Base-by-base conservation (phyloP, 768 basidiomycete genomes). In the Agaricus blazei region DNA sequence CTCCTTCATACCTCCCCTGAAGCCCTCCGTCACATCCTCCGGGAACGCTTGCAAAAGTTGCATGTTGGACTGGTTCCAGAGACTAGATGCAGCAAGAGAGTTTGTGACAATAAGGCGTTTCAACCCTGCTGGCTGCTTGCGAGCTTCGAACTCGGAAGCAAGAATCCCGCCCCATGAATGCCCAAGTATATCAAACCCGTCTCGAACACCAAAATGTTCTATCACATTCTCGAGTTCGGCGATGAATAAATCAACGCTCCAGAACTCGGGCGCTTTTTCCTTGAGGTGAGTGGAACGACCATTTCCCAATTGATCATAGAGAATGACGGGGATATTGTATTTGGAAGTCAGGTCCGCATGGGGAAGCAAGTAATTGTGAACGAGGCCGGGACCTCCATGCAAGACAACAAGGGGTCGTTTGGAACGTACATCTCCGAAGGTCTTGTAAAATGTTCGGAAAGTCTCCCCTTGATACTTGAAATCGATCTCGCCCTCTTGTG, bases 91-190 rank as follows among this genome's bases (percentile, higher is more conserved):
- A 6, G 74, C 71, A 1, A 67, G 67, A 0, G 69, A 62, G 46
- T 69, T 57, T n/a, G 67, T 51, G 0, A 75, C 27, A 11, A 77
- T 60, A 6, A 75, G 57, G 43, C 55, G 71, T 44, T 65, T 69
- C 9, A 80, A 56, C 0, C 76, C 76, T 52, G 14, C 77, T 2
- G 78, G 78, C n/a, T 73, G 67, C 9, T 67, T 65, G 14, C 66
- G 60, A 37, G 71, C 65, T 6, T 61, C 76, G 48, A 74, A 78
- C 38, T 76, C 71, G 4, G 67, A 58, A 0, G 68, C 79, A 8
- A 84, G 68, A 67, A 80, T 80, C 1, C 76, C 81, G 11, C 83
- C 83, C 82, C 82, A 82, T 4, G 79, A 82, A 47, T 84, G 82
- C 0, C 83, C 83, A 1, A 75, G 58, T 1, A 84, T 61, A 58